These are phyloP conservation scores for Scytalidium lignicola DNA, from an alignment of 2,329 filamentous ascomycete species.

Conservation along the genomic window DNA sequence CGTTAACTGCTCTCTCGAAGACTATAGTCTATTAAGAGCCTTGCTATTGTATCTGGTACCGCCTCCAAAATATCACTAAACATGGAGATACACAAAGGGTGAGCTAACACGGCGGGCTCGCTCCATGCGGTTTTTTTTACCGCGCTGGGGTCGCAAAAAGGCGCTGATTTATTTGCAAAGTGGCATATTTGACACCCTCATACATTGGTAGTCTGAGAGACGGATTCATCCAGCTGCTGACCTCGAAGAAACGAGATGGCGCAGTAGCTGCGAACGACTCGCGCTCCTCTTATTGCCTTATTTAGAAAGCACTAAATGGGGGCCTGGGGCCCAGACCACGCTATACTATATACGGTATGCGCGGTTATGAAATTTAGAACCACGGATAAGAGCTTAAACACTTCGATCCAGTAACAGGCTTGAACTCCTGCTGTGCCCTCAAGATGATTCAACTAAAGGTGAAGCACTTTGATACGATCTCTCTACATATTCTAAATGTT, in stretches of 20 bases:
- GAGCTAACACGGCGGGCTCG: neutral
- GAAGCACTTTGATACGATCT: conserved; percentile 1
- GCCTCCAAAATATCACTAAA: neutral
- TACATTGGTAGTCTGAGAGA: neutral
- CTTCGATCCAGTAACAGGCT: neutral
- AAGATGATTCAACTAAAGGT: conserved; percentile 93
- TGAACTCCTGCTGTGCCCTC: conserved; percentile 26
- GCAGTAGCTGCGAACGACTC: neutral
- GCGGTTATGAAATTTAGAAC: neutral
- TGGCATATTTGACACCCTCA: neutral
- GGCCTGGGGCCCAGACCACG: neutral
- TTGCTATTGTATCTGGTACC: neutral
- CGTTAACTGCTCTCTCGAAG: neutral
- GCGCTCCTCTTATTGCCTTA: neutral
- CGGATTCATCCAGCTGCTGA: neutral
- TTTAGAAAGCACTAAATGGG: neutral
- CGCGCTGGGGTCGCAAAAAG: neutral
- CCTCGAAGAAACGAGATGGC: neutral
- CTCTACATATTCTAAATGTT: neutral
- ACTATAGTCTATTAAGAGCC: neutral
- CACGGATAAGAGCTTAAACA: neutral
- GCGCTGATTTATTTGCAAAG: neutral
- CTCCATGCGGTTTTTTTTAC: neutral
- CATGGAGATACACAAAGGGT: neutral
- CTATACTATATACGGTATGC: neutral